These are phyloP conservation scores for Bipolaris oryzae DNA, from an alignment of 2,329 filamentous ascomycete genomes.

Conservation along the genomic window DNA sequence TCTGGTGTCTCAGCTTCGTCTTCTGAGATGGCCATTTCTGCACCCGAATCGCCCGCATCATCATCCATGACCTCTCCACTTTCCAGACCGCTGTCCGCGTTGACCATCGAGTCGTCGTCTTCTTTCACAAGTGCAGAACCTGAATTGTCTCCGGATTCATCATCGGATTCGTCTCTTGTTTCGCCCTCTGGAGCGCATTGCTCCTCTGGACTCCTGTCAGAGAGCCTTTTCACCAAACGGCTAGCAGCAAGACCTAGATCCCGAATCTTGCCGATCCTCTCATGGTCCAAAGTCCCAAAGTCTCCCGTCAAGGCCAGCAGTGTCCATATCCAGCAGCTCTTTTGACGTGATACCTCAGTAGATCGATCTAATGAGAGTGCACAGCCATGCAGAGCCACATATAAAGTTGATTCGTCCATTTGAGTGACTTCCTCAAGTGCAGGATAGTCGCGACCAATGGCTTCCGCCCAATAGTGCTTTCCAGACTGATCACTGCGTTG, in stretches of 20 bases:
- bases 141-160: neutral
- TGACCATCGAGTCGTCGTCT: neutral
- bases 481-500: constrained; percentile 32
- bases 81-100: neutral
- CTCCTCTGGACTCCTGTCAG: neutral
- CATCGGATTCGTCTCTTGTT: neutral
- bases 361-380: constrained; percentile 66
- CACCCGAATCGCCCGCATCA: constrained; percentile 16
- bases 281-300: constrained; percentile 73
- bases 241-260: constrained; percentile 81
- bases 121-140: neutral
- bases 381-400: constrained; percentile 69
- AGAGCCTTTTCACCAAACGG: constrained; percentile 56
- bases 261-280: constrained; percentile 75
- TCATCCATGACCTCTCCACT: constrained; percentile 1
- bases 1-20: constrained; percentile 21
- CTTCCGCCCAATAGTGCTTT: constrained; percentile 45
- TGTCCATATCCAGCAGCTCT: constrained; percentile 86
- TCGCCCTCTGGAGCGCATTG: neutral
- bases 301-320: constrained; percentile 77
- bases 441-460: constrained; percentile 47
- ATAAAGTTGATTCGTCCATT: constrained; percentile 67
- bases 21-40: constrained; percentile 32
- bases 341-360: constrained; percentile 65
- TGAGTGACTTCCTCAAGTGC: constrained; percentile 57